Evolutionary conservation across 2,329 filamentous ascomycete species (phyloP), one percentile per base, ranked within the genome.

Genomic region (Coleophoma cylindrospora): DNA sequence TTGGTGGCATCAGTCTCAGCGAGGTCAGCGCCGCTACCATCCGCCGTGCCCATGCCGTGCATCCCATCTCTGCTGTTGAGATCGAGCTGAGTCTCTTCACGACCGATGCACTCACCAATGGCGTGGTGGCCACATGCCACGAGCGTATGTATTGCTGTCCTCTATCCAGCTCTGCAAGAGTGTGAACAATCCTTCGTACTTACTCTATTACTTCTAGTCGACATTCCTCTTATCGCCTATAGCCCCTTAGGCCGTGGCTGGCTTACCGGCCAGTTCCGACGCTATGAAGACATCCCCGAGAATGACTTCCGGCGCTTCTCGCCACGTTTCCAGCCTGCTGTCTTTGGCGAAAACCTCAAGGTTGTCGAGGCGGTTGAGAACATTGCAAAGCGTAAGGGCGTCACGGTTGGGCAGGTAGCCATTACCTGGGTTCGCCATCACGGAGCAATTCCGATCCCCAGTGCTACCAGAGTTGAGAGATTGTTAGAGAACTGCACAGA

Each of bases 21-120:
- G 72, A 75, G 47, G 73, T 71, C 54, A 74, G 72, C 1, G 70
- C 70, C 0, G 57, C 58, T 2, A 75, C 72, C 0, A 56, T 74
- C 5, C 68, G 70, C 32, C 71, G 70, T 49, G 72, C 71, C 1
- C 68, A 67, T 57, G 70, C 71, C 36, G 61, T 81, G 13, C 67
- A 68, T 43, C 74, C 71, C 38, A 68, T 81, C 53, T 60, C 71
- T 5, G 73, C 74, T 3, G 66, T 76, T 9, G 76, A 81, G 60
- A 66, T 79, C 43, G 76, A 81, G 57, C 78, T 77, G 64, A 71
- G 64, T 38, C 72, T 73, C 0, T 80, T 74, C 61, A 54, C 65
- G 4, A 59, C 54, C 5, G 58, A 65, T 33, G 80, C 36, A 78
- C 86, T 47, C 19, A 48, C 19, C 9, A 46, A 34, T 33, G 37